phyloP scores from a whole-genome alignment of 768 basidiomycete species.

The Russula vinacea region DNA sequence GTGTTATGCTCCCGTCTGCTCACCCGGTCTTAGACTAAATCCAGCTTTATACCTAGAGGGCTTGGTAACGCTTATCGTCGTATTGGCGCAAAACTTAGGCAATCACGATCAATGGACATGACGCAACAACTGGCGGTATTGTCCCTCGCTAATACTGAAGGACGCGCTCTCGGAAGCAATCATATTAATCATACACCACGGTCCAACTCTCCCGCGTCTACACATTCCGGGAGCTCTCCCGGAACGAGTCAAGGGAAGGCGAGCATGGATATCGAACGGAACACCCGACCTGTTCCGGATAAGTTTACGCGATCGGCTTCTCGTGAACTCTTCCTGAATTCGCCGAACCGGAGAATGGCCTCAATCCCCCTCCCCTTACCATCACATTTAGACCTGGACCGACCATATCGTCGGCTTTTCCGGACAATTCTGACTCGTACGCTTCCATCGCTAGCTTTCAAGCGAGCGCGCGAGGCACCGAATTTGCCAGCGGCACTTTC shows the following conservation, averaged over 20 bases:
- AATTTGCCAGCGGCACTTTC: not conserved
- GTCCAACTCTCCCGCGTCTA: constrained; percentile 10
- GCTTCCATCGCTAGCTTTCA: not conserved
- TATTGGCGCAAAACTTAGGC: constrained; percentile 19
- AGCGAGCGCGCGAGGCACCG: not conserved
- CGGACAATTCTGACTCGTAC: not conserved
- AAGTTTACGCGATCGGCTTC: not conserved
- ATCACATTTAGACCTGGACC: constrained; percentile 1
- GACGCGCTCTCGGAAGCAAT: not conserved
- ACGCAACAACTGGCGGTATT: constrained; percentile 5
- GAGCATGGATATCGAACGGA: constrained; percentile 14
- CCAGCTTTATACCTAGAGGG: constrained; percentile 14
- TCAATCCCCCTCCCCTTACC: constrained; percentile 5
- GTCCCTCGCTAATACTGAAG: not conserved
- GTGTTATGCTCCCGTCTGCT: not conserved
- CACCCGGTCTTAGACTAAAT: constrained; percentile 13
- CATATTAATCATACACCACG: not conserved
- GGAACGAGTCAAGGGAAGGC: constrained; percentile 21
- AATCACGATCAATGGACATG: constrained; percentile 15
- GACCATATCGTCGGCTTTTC: not conserved
- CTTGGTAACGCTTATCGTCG: constrained; percentile 21
- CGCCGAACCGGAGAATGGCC: constrained; percentile 9
- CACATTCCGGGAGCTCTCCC: constrained; percentile 24
- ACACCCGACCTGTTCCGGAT: constrained; percentile 11
- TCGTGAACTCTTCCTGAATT: not conserved